These are phyloP conservation scores for Jaapia argillacea DNA, from an alignment of 768 basidiomycete genomes.

Conservation along the genomic window DNA sequence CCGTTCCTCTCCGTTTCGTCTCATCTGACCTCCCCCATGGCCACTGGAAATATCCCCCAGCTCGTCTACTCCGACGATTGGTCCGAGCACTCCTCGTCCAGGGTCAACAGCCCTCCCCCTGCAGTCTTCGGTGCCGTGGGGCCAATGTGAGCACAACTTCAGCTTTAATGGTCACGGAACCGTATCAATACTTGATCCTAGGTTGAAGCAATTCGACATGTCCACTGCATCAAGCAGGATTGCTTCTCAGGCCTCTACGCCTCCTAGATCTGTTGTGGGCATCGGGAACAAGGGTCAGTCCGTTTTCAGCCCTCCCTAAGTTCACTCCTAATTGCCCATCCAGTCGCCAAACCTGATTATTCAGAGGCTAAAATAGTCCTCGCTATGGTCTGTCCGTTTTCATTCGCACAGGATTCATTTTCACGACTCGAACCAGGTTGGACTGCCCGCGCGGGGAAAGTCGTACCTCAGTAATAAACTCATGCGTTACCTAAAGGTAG, in stretches of 20 bases:
- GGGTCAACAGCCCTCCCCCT: not conserved
- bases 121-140: not conserved
- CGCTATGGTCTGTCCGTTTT: constrained; percentile 62
- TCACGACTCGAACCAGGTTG: constrained; percentile 47
- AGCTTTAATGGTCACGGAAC: not conserved
- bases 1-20: too few relatives aligned
- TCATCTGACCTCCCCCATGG: too few relatives aligned
- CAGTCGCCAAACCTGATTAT: constrained; percentile 95
- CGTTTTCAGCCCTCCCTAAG: constrained; percentile 2
- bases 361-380: constrained; percentile 98
- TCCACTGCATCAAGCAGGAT: constrained; percentile 60
- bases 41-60: too few relatives aligned
- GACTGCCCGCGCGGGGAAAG: constrained; percentile 95
- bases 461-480: constrained; percentile 98
- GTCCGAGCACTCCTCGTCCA: too few relatives aligned
- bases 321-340: constrained; percentile 1
- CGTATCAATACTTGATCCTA: constrained; percentile 15
- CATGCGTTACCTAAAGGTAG: constrained; percentile 87
- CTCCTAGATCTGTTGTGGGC: constrained; percentile 76
- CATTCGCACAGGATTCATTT: not conserved
- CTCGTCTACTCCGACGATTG: too few relatives aligned
- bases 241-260: constrained; percentile 66
- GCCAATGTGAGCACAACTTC: not conserved
- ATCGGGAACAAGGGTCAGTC: constrained; percentile 76
- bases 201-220: constrained; percentile 75